Conservation (phyloP, 2,329 filamentous ascomycete genomes). For the Corynespora cassiicola region DNA sequence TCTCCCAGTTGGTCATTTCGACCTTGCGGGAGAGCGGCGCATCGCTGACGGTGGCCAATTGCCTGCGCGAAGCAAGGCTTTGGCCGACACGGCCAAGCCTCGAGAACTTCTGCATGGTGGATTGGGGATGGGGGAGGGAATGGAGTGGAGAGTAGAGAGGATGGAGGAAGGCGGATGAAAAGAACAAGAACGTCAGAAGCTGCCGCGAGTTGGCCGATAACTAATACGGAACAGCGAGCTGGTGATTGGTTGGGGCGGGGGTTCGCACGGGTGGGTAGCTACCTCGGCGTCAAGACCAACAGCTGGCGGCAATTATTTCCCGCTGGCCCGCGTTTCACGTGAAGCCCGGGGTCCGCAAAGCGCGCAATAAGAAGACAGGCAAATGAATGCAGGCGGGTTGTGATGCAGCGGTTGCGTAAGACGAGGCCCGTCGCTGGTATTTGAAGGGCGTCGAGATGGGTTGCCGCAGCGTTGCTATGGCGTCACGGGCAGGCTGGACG, state of each 20-base stretch:
- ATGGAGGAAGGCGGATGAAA: constrained; percentile 36
- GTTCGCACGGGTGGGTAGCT: constrained; percentile 23
- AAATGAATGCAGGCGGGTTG: no score
- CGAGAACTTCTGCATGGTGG: constrained; percentile 73
- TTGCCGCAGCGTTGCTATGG: constrained; percentile 6
- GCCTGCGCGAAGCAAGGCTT: constrained; percentile 66
- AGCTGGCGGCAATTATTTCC: constrained; percentile 31
- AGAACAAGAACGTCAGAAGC: constrained; percentile 47
- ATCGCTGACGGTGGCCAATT: constrained; percentile 85
- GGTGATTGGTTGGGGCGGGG: constrained; percentile 37
- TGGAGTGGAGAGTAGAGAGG: constrained; percentile 40
- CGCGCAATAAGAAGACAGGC: constrained; percentile 16
- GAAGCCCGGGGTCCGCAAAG: constrained; percentile 23
- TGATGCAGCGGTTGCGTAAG: neutral
- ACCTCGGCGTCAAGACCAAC: constrained; percentile 30
- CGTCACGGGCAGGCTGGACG: constrained; percentile 12
- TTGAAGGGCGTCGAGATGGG: no score
- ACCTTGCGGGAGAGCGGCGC: constrained; percentile 93
- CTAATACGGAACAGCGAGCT: constrained; percentile 35
- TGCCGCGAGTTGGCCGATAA: constrained; percentile 39
- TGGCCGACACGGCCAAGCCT: constrained; percentile 72
- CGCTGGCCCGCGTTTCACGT: constrained; percentile 42
- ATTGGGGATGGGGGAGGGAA: constrained; percentile 41
- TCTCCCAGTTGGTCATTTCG: constrained; percentile 96
- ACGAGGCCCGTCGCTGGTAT: neutral